Conservation (phyloP, 2,329 filamentous ascomycete genomes). For the Colletotrichum eleusines region DNA sequence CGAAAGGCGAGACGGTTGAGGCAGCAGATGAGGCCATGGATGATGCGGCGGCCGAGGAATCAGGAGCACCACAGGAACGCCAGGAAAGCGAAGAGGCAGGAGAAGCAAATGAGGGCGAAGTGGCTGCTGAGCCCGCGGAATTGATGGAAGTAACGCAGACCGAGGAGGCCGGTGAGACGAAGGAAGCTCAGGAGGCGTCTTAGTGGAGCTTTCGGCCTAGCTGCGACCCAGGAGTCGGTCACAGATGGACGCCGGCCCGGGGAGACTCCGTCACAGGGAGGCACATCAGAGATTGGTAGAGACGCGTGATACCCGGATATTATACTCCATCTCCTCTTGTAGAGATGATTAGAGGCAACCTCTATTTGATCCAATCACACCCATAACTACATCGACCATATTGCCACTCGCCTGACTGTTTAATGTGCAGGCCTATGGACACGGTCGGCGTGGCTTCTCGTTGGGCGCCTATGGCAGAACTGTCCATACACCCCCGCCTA, state of each 20-base stretch:
- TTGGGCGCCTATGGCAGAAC: not conserved
- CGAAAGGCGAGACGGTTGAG: slow-evolving; percentile 1
- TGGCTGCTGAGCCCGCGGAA: not conserved
- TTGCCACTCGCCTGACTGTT: not conserved
- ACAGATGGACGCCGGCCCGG: not conserved
- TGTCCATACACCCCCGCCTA: not conserved
- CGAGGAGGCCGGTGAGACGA: slow-evolving; percentile 5
- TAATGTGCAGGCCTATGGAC: not conserved
- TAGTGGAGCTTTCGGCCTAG: slow-evolving; percentile 1
- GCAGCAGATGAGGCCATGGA: slow-evolving; percentile 26
- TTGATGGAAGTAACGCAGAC: not conserved
- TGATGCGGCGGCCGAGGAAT: slow-evolving; percentile 24
- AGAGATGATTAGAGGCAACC: not conserved
- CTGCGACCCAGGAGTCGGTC: not conserved
- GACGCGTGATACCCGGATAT: slow-evolving; percentile 35
- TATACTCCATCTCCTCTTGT: not conserved
- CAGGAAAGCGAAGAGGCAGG: slow-evolving; percentile 2
- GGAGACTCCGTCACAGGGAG: not conserved
- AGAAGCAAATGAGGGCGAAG: not conserved
- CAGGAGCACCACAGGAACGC: not conserved
- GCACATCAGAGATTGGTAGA: slow-evolving; percentile 5
- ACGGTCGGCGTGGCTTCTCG: not conserved
- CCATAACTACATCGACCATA: not conserved
- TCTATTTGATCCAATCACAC: not conserved
- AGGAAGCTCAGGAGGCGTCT: not conserved